phyloP scores from a whole-genome alignment of 108 stramenopile genomes.

The Phaeodactylum tricornutum region DNA sequence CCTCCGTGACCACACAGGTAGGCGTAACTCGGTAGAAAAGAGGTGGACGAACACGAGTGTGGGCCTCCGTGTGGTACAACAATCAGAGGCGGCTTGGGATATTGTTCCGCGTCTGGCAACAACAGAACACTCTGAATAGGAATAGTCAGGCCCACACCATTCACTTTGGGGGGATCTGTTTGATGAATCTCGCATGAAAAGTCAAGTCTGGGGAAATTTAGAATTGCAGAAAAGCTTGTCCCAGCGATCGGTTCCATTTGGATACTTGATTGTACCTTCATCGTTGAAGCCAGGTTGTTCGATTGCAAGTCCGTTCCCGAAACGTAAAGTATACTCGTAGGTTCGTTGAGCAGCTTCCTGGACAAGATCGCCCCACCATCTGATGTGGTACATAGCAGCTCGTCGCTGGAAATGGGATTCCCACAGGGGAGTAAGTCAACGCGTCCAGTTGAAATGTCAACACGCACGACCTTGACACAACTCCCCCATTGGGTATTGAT shows the following conservation, averaged over 20 bases:
- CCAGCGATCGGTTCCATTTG: conserved; percentile 37
- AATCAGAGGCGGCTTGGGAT: conserved; percentile 47
- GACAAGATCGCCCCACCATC: conserved; percentile 33
- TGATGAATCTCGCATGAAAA: conserved; percentile 29
- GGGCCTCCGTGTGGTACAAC: conserved; percentile 78
- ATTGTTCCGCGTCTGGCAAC: conserved; percentile 22
- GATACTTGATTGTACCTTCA: too few relatives aligned
- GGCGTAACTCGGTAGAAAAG: conserved; percentile 51
- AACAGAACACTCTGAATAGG: conserved; percentile 48
- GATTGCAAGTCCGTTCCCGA: too few relatives aligned
- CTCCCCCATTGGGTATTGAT: conserved; percentile 57
- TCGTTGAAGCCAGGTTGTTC: too few relatives aligned
- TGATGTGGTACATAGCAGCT: conserved; percentile 28
- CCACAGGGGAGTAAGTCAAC: too few relatives aligned
- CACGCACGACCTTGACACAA: conserved; percentile 25
- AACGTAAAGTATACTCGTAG: too few relatives aligned
- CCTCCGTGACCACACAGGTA: conserved; percentile 47
- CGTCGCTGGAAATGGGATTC: conserved; percentile 20
- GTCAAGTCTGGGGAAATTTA: not conserved
- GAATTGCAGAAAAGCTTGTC: conserved; percentile 22
- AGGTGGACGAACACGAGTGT: conserved; percentile 43
- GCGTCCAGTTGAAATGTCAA: conserved; percentile 3
- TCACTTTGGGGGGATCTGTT: conserved; percentile 13
- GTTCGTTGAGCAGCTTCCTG: not conserved
- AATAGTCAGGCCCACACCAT: conserved; percentile 20